A percentile compares a stretch with the other conserved stretches of the same genome.
Evolutionary conservation across 148 eudicot species (phyloP).

Genomic region (Camellia granthamiana): DNA sequence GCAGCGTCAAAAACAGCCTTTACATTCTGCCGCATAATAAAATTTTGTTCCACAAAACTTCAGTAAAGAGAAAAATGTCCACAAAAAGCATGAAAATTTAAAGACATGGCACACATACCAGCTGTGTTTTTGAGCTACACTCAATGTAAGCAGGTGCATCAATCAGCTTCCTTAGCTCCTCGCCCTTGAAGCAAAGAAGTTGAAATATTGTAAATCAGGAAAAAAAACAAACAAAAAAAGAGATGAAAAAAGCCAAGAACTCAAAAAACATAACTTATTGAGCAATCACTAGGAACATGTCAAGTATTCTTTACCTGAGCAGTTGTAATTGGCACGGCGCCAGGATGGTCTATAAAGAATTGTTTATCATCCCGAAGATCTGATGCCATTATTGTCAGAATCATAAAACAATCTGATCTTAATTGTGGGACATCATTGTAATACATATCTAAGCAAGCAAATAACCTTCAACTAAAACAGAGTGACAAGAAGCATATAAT

Average conservation of each 20-base stretch:
- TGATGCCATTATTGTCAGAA: not conserved
- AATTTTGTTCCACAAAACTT: not conserved
- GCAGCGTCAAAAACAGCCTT: conserved; percentile 95
- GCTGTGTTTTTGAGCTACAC: conserved; percentile 84
- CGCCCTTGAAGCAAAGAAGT: conserved; percentile 45
- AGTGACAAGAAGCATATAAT: not conserved
- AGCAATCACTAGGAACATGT: not conserved
- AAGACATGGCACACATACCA: conserved; percentile 32
- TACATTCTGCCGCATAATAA: conserved; percentile 54
- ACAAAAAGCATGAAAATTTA: not conserved
- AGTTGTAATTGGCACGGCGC: conserved; percentile 74
- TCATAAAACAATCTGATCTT: not conserved
- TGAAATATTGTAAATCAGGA: not conserved
- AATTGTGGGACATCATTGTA: not conserved
- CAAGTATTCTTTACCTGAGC: conserved; percentile 47
- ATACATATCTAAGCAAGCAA: not conserved
- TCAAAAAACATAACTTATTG: not conserved
- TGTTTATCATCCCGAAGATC: conserved; percentile 92
- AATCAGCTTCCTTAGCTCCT: conserved; percentile 65
- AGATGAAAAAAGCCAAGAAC: not conserved
- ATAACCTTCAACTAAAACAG: not conserved
- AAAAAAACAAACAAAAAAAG: not conserved
- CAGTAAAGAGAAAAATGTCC: not conserved
- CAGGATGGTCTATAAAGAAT: conserved; percentile 78
- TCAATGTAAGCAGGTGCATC: conserved; percentile 80